Evolutionary conservation across 768 basidiomycete genomes (phyloP).

Genomic region (Lepiota brunneoincarnata): DNA sequence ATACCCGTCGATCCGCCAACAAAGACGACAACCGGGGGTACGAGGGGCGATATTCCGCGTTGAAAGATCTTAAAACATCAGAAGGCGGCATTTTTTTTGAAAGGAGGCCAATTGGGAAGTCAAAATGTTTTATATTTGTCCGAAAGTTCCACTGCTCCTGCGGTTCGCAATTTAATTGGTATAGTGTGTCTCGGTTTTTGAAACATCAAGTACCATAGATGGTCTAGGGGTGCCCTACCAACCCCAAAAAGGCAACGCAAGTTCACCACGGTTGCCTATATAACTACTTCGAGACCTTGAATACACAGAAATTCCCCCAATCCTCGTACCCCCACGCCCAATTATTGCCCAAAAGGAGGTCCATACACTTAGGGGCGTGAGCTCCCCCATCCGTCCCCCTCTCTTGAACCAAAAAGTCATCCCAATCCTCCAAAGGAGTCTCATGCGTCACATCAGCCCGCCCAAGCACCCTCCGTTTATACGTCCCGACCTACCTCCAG

Average conservation of each 20-base stretch:
- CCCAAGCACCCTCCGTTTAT: background rate
- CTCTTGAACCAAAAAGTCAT: background rate
- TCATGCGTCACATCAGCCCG: background rate
- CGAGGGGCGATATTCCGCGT: slow-evolving; percentile 25
- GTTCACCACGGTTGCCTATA: too few species aligned
- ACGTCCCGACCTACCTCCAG: background rate
- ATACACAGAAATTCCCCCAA: too few species aligned
- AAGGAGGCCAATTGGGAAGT: background rate
- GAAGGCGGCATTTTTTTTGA: slow-evolving; percentile 26
- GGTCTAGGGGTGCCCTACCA: too few species aligned
- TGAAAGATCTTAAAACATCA: slow-evolving; percentile 25
- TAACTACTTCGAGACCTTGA: too few species aligned
- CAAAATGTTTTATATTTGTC: background rate
- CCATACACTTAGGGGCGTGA: background rate
- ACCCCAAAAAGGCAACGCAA: too few species aligned
- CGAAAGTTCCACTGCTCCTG: too few species aligned
- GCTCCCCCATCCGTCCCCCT: background rate
- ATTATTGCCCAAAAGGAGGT: background rate
- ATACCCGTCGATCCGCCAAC: slow-evolving; percentile 48
- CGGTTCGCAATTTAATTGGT: too few species aligned
- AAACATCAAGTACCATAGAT: too few species aligned
- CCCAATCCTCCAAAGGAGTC: background rate
- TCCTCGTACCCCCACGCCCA: background rate
- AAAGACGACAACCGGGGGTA: slow-evolving; percentile 34
- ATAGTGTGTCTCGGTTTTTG: too few species aligned